Evolutionary conservation across 345 rosid species (phyloP), one percentile per base, ranked within the genome.

Genomic region (Microthlaspi erraticum): DNA sequence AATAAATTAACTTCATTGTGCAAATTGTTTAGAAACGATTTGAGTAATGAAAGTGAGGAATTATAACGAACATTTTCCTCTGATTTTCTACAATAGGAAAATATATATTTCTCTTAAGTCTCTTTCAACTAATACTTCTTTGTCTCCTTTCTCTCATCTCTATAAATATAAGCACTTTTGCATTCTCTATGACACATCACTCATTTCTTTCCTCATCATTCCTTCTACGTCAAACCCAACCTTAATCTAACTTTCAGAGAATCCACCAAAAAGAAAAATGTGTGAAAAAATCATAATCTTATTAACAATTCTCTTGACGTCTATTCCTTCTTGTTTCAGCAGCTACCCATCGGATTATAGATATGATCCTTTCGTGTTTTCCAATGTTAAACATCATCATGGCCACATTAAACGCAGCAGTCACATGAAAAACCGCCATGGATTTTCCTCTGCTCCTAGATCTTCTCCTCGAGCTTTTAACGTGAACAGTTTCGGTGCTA

Each of bases 401-500:
- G 64, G 74, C 36, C 79, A 68, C 60, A 61, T 7, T 29, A 51
- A 34, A 53, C 69, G 6, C 31, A 52, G 26, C 34, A 17, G 36
- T 39, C 26, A 23, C 56, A 18, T 16, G 52, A 52, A 36, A 37
- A 54, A 10, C 32, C 60, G 9, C 38, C 70, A 62, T 46, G 65
- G 60, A n/a, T 18, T 26, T 55, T 26, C 29, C 3, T 3, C 29
- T 26, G 58, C 74, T 69, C 75, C 74, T 76, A 14, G 8, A 56
- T 46, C 75, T 26, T 75, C 90, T 31, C 29, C 74, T 18, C 26
- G 41, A 70, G 38, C 75, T 31, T 82, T 80, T 52, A 83, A 76
- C 64, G 87, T 87, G 20, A 78, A 87, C 58, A 56, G 34, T 54
- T 87, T 76, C 18, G 87, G 86, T 70, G 92, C 92, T 50, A 83